Base-by-base conservation (phyloP, 2,329 filamentous ascomycete species). In the Zalaria obscura region DNA sequence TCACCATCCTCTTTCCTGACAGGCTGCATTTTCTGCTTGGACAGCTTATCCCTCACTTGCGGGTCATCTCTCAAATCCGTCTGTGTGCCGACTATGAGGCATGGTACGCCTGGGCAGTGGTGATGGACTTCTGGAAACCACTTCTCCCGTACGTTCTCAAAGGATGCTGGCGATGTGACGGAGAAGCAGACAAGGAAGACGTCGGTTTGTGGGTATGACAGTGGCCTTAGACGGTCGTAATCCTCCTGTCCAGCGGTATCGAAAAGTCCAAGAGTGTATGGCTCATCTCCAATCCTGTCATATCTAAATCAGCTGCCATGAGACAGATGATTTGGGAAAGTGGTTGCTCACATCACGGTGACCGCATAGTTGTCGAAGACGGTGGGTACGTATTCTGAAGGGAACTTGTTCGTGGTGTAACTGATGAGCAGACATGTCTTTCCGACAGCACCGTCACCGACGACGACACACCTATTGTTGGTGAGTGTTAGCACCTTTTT, bases 301-400 rank as follows among this genome's bases (percentile, higher is more conserved):
- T 29, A 35, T 11, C 32, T 6, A 25, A 27, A 28, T 11, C 26
- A 27, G 29, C 35, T 28, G 2, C 11, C 3, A 11, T 18, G 18
- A 18, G 18, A 18, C 18, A 18, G 18, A 18, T 18, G 18, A 18
- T 18, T 18, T 18, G 18, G 18, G 2, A n/a, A 5, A 26, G 3
- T 28, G 18, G 9, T 25, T 25, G 80, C 87, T 80, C 75, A 95
- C 91, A 98, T 98, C 53, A 98, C 91, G 52, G 91, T 98, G 62
- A 98, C 91, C 44, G 91, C 91, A 75, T 98, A 98, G 69, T 98
- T 98, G 67, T 98, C 91, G 66, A 98, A 98, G 50, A 98, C 91
- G 27, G 91, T 98, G 40, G 91, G 91, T 45, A 98, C 91, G 65
- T 98, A 98, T 88, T 98, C 91, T 57, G 88, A 95, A 31, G 91